phyloP scores from a whole-genome alignment of 2,329 filamentous ascomycete species.

The Alternaria gansuensis region DNA sequence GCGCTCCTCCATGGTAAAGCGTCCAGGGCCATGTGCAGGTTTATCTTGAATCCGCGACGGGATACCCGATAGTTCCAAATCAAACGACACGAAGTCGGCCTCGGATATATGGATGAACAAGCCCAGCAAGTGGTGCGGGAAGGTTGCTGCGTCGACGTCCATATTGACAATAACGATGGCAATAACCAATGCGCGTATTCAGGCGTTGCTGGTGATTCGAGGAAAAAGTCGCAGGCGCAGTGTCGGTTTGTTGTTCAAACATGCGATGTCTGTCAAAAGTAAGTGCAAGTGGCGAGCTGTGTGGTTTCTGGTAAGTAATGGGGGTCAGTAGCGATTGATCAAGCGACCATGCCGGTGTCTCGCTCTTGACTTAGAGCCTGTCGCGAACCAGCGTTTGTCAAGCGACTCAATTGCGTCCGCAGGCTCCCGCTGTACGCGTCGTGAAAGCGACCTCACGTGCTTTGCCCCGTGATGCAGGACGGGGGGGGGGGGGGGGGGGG shows the following conservation, averaged over 20 bases:
- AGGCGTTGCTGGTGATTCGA: conserved; percentile 6
- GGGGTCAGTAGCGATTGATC: conserved; percentile 28
- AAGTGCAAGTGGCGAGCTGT: conserved; percentile 17
- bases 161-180: conserved; percentile 52
- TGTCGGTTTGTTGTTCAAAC: background rate
- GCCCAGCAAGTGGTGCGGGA: conserved; percentile 61
- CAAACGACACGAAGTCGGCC: conserved; percentile 69
- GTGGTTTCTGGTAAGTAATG: conserved; percentile 21
- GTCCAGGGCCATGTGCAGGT: conserved; percentile 47
- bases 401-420: conserved; percentile 9
- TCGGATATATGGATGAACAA: conserved; percentile 67
- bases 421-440: background rate
- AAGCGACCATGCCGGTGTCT: conserved; percentile 20
- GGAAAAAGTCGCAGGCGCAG: background rate
- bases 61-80: conserved; percentile 74
- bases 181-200: background rate
- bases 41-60: conserved; percentile 53
- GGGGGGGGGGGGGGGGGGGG: no score
- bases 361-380: conserved; percentile 17
- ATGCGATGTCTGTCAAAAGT: conserved; percentile 5
- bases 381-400: conserved; percentile 20
- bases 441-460: conserved; percentile 2
- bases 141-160: conserved; percentile 65
- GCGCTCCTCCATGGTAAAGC: conserved; percentile 65
- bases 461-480: background rate